Percentiles rank a stretch among this genome's conserved stretches.
These are phyloP conservation scores for Neofusicoccum cordaticola DNA, from an alignment of 2,329 filamentous ascomycete species.

Conservation along the genomic window DNA sequence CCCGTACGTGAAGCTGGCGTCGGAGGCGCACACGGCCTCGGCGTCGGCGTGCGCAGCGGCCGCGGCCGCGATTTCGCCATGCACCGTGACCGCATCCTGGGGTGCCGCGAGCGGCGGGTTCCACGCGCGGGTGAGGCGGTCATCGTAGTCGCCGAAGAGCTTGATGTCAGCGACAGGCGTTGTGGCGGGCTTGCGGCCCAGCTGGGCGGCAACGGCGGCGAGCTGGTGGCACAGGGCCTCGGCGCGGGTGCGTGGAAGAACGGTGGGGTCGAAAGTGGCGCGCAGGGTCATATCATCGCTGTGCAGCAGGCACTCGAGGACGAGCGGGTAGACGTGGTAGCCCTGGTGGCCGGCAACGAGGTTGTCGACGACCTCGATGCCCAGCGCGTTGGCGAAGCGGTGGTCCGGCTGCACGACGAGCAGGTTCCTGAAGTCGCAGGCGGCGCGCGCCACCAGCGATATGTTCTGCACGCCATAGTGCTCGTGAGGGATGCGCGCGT, in stretches of 20 bases:
- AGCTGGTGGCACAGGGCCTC: slow-evolving; percentile 7
- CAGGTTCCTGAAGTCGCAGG: background rate
- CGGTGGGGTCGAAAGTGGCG: background rate
- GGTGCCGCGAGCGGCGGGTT: background rate
- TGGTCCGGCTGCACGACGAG: background rate
- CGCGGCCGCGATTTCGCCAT: slow-evolving; percentile 44
- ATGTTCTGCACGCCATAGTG: background rate
- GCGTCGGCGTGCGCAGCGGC: slow-evolving; percentile 37
- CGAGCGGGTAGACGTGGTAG: slow-evolving; percentile 1
- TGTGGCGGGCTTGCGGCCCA: background rate
- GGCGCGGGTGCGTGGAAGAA: background rate
- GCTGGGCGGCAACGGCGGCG: background rate
- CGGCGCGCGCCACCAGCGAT: background rate
- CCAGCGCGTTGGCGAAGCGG: background rate
- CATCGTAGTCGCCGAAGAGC: background rate
- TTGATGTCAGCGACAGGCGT: background rate
- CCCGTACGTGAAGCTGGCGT: slow-evolving; percentile 48
- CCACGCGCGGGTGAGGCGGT: background rate
- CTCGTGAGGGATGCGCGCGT: background rate
- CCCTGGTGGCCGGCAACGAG: background rate
- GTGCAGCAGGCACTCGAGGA: background rate
- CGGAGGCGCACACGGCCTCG: slow-evolving; percentile 51
- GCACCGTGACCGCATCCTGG: slow-evolving; percentile 44
- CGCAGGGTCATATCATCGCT: background rate
- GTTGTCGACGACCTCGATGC: background rate